Conservation (phyloP, 2,329 filamentous ascomycete species). For the Botrytis fragariae region DNA sequence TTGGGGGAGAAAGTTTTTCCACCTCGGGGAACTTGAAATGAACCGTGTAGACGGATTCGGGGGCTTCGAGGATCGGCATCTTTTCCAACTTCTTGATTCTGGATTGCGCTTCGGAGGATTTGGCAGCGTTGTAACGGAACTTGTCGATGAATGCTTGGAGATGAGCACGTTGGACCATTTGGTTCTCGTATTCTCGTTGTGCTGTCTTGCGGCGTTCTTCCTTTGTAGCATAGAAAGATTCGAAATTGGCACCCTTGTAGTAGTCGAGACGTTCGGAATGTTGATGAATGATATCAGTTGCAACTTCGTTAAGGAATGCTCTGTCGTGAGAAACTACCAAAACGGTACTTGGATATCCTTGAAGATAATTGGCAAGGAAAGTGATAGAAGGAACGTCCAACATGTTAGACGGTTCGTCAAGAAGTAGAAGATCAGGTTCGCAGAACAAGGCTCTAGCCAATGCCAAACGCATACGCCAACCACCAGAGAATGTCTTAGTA, state of each 20-base stretch:
- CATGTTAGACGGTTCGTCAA: conserved; percentile 99
- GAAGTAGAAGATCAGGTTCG: conserved; percentile 90
- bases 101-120: conserved; percentile 96
- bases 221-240: conserved; percentile 94
- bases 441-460: conserved; percentile 95
- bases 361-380: conserved; percentile 94
- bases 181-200: conserved; percentile 96
- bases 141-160: conserved; percentile 99
- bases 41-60: conserved; percentile 91
- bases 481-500: conserved; percentile 97
- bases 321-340: conserved; percentile 98
- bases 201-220: conserved; percentile 96
- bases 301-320: conserved; percentile 97
- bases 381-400: conserved; percentile 99
- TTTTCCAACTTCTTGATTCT: conserved; percentile 98
- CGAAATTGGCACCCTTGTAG: conserved; percentile 97
- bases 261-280: conserved; percentile 97
- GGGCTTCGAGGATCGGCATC: conserved; percentile 87
- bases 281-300: conserved; percentile 98
- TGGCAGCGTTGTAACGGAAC: conserved; percentile 98
- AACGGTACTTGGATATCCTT: conserved; percentile 89
- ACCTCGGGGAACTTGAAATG: conserved; percentile 98
- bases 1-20: conserved; percentile 94
- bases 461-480: conserved; percentile 98
- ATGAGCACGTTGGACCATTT: conserved; percentile 91